Evolutionary conservation across 129 eudicot species (phyloP), one percentile per base, ranked within the genome.

Genomic region (Flaveria bidentis): DNA sequence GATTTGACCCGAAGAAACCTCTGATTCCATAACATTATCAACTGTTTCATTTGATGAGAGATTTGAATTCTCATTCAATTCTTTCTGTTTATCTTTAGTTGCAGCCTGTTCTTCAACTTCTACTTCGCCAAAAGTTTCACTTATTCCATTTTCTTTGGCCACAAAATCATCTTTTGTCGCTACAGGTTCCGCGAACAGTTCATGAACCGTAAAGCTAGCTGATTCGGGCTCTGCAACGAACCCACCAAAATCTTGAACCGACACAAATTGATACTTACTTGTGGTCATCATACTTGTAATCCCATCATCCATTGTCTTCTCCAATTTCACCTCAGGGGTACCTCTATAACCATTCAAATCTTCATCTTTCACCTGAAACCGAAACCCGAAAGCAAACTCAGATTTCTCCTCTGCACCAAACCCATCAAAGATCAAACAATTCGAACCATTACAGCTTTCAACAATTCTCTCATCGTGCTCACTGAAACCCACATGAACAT

Each of bases 171-270:
- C 85, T 11, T 79, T 84, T 69, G 18, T 60, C 77, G 80, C 80
- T 66, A 67, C 81, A n/a, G 68, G 62, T 66, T 80, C 84, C 57
- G 71, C 73, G 78, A 86, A 88, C 79, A 89, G 30, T 69, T 93
- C 96, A 49, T 88, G 87, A 50, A 90, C 89, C 44, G 80, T 73
- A 72, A 86, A 90, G 70, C 76, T 84, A 78, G 16, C 79, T 7
- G 77, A 46, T 81, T 91, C 52, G 41, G 93, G 85, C 69, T 85
- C 86, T 71, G 80, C 83, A 18, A 88, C 70, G 76, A 77, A 86
- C 64, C 82, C 90, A 81, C 86, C 76, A 4, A 81, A 61, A 91
- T 88, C 81, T 71, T 86, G 72, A 13, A 73, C 89, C 25, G 88
- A 69, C 18, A 45, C 14, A 41, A 85, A 82, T 55, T 86, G 80